Evolutionary conservation across 352 stramenopile species (phyloP).

Genomic region (Aphanomyces euteiches): DNA sequence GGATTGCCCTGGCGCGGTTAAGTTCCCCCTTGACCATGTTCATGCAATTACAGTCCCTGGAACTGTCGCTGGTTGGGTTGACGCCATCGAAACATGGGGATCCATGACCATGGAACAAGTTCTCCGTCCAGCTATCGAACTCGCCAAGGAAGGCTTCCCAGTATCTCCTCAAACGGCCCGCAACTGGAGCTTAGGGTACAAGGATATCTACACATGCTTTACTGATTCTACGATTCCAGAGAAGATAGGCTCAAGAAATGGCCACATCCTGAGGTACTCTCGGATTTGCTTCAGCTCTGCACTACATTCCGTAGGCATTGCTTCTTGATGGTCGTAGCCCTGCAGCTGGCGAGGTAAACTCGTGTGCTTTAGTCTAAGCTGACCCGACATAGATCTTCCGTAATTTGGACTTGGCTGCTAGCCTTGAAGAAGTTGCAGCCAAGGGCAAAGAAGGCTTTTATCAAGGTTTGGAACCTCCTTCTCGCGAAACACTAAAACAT

Average conservation of each 20-base stretch:
- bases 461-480: slow-evolving; percentile 31
- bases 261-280: slow-evolving; percentile 37
- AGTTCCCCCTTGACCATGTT: slow-evolving; percentile 51
- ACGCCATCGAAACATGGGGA: slow-evolving; percentile 84
- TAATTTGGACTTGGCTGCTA: slow-evolving; percentile 83
- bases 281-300: neutral
- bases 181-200: slow-evolving; percentile 73
- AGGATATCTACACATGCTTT: neutral
- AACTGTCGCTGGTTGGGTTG: slow-evolving; percentile 89
- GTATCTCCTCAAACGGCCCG: slow-evolving; percentile 85
- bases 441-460: slow-evolving; percentile 88
- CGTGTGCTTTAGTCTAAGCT: neutral
- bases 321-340: slow-evolving; percentile 52
- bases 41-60: slow-evolving; percentile 87
- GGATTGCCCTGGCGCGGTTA: slow-evolving; percentile 39
- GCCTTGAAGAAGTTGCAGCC: slow-evolving; percentile 79
- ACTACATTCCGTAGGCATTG: slow-evolving; percentile 40
- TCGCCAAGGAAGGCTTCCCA: slow-evolving; percentile 92
- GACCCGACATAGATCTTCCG: slow-evolving; percentile 49
- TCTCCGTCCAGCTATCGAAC: slow-evolving; percentile 82
- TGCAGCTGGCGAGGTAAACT: slow-evolving; percentile 46
- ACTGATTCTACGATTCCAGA: too few relatives aligned
- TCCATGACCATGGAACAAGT: slow-evolving; percentile 79
- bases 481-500: neutral
- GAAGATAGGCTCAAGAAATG: slow-evolving; percentile 42